Evolutionary conservation across 1,284 basidiomycete species (phyloP).

Genomic region (Trametes polyzona): DNA sequence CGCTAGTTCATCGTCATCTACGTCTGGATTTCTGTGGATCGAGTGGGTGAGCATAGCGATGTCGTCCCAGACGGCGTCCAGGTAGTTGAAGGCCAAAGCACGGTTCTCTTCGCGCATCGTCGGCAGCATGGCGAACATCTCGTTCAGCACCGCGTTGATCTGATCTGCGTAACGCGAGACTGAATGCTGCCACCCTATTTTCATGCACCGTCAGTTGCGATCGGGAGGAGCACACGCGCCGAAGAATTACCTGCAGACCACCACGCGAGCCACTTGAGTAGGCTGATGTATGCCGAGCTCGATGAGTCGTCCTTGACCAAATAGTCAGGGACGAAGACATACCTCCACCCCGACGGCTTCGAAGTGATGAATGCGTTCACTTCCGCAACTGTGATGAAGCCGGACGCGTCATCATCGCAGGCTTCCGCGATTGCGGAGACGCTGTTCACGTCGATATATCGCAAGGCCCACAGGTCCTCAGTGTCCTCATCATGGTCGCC

Average conservation of each 20-base stretch:
- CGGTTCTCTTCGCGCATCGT: background rate
- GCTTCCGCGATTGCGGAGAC: slow-evolving; percentile 40
- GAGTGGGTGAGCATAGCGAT: slow-evolving; percentile 3
- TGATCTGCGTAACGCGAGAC: slow-evolving; percentile 11
- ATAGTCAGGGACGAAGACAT: background rate
- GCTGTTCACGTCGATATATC: slow-evolving; percentile 43
- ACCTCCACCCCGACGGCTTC: slow-evolving; percentile 6
- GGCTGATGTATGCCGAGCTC: background rate
- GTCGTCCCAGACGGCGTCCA: slow-evolving; percentile 15
- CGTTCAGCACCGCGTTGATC: slow-evolving; percentile 28
- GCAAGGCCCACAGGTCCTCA: slow-evolving; percentile 45
- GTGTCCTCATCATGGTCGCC: background rate
- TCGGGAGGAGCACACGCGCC: background rate
- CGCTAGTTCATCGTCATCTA: background rate
- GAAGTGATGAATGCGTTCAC: slow-evolving; percentile 5
- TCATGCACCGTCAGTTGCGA: background rate
- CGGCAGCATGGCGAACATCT: slow-evolving; percentile 28
- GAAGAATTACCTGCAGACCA: slow-evolving; percentile 45
- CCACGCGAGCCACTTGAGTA: slow-evolving; percentile 42
- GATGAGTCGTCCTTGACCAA: background rate
- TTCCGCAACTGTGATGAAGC: slow-evolving; percentile 36
- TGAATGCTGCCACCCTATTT: slow-evolving; percentile 10
- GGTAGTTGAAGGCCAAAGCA: slow-evolving; percentile 27
- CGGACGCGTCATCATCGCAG: slow-evolving; percentile 37
- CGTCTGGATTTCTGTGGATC: background rate